A percentile compares a stretch with the other conserved stretches of the same genome.
Evolutionary conservation across 495 filamentous ascomycete genomes (phyloP).

Genomic region (Evansstolkia leycettana): DNA sequence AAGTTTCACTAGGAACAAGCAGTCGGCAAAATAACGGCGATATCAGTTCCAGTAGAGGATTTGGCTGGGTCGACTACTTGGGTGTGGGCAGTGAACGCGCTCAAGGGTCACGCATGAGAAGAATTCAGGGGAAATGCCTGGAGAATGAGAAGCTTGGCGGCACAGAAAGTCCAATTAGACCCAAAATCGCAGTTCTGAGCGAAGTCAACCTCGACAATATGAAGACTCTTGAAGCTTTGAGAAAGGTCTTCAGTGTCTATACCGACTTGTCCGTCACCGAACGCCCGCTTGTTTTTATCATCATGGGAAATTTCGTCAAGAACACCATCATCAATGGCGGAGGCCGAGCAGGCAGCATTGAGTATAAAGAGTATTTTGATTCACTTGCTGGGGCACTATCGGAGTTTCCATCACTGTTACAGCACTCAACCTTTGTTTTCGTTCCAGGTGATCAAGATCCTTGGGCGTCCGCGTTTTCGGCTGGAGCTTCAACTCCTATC

Average conservation of each 20-base stretch:
- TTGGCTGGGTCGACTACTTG: constrained; percentile 94
- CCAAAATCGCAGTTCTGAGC: constrained; percentile 59
- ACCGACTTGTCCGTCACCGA: constrained; percentile 28
- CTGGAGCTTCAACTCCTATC: constrained; percentile 63
- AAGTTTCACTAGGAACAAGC: constrained; percentile 60
- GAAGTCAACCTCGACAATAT: constrained; percentile 81
- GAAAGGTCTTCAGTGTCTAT: constrained; percentile 62
- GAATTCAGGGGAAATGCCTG: constrained; percentile 42
- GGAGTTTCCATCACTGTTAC: constrained; percentile 76
- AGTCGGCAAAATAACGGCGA: constrained; percentile 40
- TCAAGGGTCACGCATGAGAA: constrained; percentile 69
- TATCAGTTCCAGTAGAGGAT: constrained; percentile 55
- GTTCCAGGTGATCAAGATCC: constrained; percentile 94
- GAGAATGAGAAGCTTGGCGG: constrained; percentile 12
- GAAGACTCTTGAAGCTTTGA: constrained; percentile 60
- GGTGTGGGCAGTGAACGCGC: constrained; percentile 85
- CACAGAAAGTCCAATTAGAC: constrained; percentile 17
- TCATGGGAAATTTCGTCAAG: constrained; percentile 76
- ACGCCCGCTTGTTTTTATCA: constrained; percentile 63
- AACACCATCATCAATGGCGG: constrained; percentile 56
- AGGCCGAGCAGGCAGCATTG: constrained; percentile 60
- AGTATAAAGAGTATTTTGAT: constrained; percentile 93
- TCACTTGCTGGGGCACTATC: constrained; percentile 68
- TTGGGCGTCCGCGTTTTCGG: constrained; percentile 78
- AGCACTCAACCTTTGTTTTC: constrained; percentile 72